A percentile compares a stretch with the other conserved stretches of the same genome.
These are phyloP conservation scores for Phlebiopsis flavidoalba DNA, from an alignment of 768 basidiomycete genomes.

Conservation along the genomic window DNA sequence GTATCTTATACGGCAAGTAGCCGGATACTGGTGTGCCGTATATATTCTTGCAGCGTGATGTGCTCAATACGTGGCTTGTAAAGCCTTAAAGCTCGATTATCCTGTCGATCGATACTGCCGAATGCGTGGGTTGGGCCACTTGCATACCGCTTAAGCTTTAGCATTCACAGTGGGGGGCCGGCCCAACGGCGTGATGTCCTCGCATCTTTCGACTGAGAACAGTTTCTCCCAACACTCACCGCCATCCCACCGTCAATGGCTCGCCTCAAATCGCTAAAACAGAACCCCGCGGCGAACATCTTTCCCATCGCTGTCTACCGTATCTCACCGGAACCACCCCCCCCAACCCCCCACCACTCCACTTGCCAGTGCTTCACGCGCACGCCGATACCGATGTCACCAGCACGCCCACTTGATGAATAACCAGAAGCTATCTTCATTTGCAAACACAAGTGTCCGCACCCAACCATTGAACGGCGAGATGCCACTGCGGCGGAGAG, in stretches of 20 bases:
- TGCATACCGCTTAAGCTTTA: neutral
- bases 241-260: neutral
- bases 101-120: neutral
- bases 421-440: slow-evolving; percentile 20
- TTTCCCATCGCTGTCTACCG: neutral
- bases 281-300: neutral
- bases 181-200: neutral
- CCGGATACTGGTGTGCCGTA: neutral
- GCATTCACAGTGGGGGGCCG: neutral
- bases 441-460: slow-evolving; percentile 12
- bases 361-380: neutral
- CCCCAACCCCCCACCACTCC: too few relatives aligned
- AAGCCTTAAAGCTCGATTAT: neutral
- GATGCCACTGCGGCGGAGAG: slow-evolving; percentile 14
- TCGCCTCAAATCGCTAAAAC: neutral
- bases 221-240: neutral
- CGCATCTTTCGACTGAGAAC: neutral
- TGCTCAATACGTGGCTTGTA: neutral
- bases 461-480: neutral
- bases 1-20: neutral
- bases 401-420: slow-evolving; percentile 15
- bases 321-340: neutral
- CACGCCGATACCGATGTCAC: neutral
- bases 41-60: neutral
- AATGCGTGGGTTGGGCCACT: neutral